Base-by-base conservation (phyloP, 2,329 filamentous ascomycete genomes). In the Fusarium heterosporum region DNA sequence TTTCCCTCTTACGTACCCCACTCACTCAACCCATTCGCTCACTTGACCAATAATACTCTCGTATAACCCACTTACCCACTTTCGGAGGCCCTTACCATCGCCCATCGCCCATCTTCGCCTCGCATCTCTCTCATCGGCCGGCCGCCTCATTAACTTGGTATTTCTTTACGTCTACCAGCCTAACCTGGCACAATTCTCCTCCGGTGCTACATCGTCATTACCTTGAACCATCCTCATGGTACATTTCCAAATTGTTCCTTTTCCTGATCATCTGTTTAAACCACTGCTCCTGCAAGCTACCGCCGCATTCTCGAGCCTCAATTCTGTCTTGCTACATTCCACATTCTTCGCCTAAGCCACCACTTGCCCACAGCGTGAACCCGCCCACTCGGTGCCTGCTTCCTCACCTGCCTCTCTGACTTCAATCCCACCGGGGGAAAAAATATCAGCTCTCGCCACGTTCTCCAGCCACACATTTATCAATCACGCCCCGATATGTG, bases 371-470 rank as follows among this genome's bases (percentile, higher is more conserved):
- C 69, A 57, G 63, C 56, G 57, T 61, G 39, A 61, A 55, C 49
- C 58, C 36, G 36, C 64, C 61, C 61, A 67, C 69, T 63, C 64
- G 55, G 58, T 61, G 52, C 63, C 64, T 45, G 55, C 53, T 49
- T 66, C 63, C 68, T 62, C 43, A 68, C 55, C 57, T 64, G 55
- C 64, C 64, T 65, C 65, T 67, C 48, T 72, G 55, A 59, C 55
- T 63, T 70, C 22, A 22, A 22, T 22, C 59, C 66, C 61, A 61
- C 58, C 28, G 47, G 63, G 69, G 64, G 53, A 64, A 72, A 73
- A 73, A 72, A 69, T 62, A 71, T 70, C 73, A 79, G 78, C 78
- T 80, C 76, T 80, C 78, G 78, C 78, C 78, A 80, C 78, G 78
- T 72, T 78, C 76, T 76, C 72, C 78, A 80, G 78, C 78, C 78